These are phyloP conservation scores for Ceratobasidium sp. DNA, from an alignment of 1,284 basidiomycete genomes.

Conservation along the genomic window DNA sequence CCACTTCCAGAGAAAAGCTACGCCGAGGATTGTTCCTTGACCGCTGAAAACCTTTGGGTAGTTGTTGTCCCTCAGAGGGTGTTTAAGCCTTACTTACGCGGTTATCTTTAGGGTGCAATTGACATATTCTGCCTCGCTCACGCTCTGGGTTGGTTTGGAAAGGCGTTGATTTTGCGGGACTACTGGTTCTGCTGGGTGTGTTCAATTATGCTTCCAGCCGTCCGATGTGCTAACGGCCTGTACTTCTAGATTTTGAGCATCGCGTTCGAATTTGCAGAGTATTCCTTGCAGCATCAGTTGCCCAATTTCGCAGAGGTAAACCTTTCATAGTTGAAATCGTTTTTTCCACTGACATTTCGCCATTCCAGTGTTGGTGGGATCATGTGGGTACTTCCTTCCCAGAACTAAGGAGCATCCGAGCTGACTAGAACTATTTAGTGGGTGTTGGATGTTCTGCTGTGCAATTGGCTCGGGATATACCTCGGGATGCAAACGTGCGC, in stretches of 20 bases:
- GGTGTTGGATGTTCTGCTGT: slow-evolving; percentile 83
- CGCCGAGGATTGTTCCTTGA: slow-evolving; percentile 79
- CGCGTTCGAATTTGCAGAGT: slow-evolving; percentile 86
- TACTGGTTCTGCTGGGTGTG: slow-evolving; percentile 90
- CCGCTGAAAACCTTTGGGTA: slow-evolving; percentile 74
- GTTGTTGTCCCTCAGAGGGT: slow-evolving; percentile 46
- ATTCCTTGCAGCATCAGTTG: slow-evolving; percentile 83
- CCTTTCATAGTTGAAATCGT: slow-evolving; percentile 48
- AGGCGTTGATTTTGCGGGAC: slow-evolving; percentile 83
- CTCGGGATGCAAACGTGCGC: slow-evolving; percentile 84
- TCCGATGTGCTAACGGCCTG: background rate
- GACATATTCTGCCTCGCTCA: slow-evolving; percentile 87
- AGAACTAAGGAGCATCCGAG: slow-evolving; percentile 36
- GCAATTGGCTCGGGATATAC: slow-evolving; percentile 87
- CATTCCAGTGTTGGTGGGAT: slow-evolving; percentile 83
- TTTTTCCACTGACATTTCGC: background rate
- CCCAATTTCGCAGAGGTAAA: slow-evolving; percentile 83
- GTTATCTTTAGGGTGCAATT: slow-evolving; percentile 69
- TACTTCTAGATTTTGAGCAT: slow-evolving; percentile 76
- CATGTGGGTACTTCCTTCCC: slow-evolving; percentile 66
- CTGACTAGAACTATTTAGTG: slow-evolving; percentile 62
- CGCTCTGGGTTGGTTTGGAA: slow-evolving; percentile 85
- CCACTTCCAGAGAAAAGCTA: slow-evolving; percentile 84
- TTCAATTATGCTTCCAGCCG: slow-evolving; percentile 30
- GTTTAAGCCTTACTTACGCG: background rate